A percentile compares a stretch with the other conserved stretches of the same genome.
Conservation (phyloP, 2,329 filamentous ascomycete species). For the Xylariaceae sp. region DNA sequence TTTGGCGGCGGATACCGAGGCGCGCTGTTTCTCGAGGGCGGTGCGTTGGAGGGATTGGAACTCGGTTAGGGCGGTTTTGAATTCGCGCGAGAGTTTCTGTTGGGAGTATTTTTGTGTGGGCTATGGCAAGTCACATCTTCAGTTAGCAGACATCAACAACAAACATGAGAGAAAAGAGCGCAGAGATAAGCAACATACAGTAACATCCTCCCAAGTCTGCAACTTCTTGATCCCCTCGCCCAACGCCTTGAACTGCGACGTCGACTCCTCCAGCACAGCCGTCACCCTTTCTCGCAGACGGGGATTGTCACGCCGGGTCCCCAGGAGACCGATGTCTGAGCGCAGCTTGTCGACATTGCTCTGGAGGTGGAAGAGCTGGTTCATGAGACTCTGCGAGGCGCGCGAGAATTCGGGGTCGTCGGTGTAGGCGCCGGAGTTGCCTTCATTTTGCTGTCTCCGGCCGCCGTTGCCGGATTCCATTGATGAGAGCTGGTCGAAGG, state of each 20-base stretch:
- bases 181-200: slow-evolving; percentile 54
- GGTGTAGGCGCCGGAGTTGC: slow-evolving; percentile 57
- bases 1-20: slow-evolving; percentile 77
- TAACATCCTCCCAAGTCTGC: slow-evolving; percentile 79
- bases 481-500: slow-evolving; percentile 80
- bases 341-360: slow-evolving; percentile 82
- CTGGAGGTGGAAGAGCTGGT: slow-evolving; percentile 84
- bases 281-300: slow-evolving; percentile 87
- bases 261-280: slow-evolving; percentile 80
- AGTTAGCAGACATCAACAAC: not conserved
- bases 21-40: slow-evolving; percentile 88
- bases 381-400: slow-evolving; percentile 77
- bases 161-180: not conserved
- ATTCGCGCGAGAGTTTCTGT: slow-evolving; percentile 90
- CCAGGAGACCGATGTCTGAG: slow-evolving; percentile 79
- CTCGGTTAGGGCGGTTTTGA: slow-evolving; percentile 80
- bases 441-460: slow-evolving; percentile 21
- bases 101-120: slow-evolving; percentile 95
- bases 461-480: slow-evolving; percentile 74
- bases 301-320: slow-evolving; percentile 87
- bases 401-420: slow-evolving; percentile 91
- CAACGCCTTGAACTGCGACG: slow-evolving; percentile 82
- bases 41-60: slow-evolving; percentile 90
- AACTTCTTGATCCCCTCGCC: slow-evolving; percentile 93
- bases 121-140: slow-evolving; percentile 41